A percentile compares a stretch with the other conserved stretches of the same genome.
phyloP scores from a whole-genome alignment of 2,329 filamentous ascomycete genomes.

The Fusarium sp. region DNA sequence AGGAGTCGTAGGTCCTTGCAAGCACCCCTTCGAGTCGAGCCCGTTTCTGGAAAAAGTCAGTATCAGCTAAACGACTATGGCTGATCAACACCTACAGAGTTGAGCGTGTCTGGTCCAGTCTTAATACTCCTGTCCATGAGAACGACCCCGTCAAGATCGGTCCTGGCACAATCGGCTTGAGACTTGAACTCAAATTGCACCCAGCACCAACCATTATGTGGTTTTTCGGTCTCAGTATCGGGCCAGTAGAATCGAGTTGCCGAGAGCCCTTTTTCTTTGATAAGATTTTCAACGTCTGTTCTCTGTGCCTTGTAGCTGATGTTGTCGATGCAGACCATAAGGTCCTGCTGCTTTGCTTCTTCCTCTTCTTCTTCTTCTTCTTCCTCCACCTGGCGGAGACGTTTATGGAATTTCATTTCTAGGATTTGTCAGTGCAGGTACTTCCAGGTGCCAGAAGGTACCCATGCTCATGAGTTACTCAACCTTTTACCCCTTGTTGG shows the following conservation, averaged over 20 bases:
- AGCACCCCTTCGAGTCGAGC: not conserved
- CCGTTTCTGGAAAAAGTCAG: not conserved
- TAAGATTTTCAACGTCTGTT: not conserved
- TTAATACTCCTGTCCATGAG: not conserved
- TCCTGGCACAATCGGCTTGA: not conserved
- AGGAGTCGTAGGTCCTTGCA: not conserved
- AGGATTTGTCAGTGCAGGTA: too few relatives aligned
- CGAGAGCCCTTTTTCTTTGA: not conserved
- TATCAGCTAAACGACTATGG: not conserved
- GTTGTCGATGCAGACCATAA: not conserved
- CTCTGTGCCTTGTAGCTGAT: not conserved
- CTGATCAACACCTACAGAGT: not conserved
- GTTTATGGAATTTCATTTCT: too few relatives aligned
- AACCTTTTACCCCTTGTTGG: too few relatives aligned
- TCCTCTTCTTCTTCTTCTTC: not conserved
- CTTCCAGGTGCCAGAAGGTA: too few relatives aligned
- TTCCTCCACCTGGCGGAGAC: not conserved
- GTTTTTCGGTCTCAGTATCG: not conserved
- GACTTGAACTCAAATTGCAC: not conserved
- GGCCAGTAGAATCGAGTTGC: not conserved
- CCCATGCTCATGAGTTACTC: too few relatives aligned
- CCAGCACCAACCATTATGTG: not conserved
- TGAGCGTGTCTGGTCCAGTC: not conserved
- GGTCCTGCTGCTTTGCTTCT: not conserved
- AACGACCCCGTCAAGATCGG: not conserved